Evolutionary conservation across 2,329 filamentous ascomycete genomes (phyloP), one percentile per base, ranked within the genome.

Genomic region (Cladophialophora immunda): DNA sequence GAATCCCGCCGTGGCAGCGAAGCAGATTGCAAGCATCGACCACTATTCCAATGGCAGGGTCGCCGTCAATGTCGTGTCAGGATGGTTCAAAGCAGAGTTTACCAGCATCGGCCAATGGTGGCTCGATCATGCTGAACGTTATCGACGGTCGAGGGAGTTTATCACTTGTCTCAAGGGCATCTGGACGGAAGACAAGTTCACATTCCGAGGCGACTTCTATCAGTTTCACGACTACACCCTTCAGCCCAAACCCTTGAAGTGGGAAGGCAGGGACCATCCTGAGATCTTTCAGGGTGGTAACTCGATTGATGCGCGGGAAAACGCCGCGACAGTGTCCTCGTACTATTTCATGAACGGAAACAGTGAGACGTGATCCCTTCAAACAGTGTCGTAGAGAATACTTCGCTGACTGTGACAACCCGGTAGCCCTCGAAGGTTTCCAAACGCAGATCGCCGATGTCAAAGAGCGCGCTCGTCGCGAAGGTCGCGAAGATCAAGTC

Each of bases 261-360:
- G 76, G 29, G 78, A 78, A n/a, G 76, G 79, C 59, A 78, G 82
- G 22, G 82, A 82, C 3, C 80, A 84, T 64, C 83, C 84, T 0
- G 80, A 84, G 65, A 85, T 85, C 61, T 85, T 85, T 74, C 84
- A 85, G 71, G 83, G 83, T 11, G 83, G 84, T 2, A 86, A 85
- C 71, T 81, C 79, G 30, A 79, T 83, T 58, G 83, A 85, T 67
- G 83, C 84, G 0, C 76, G 82, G 6, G 79, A 81, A 30, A 85
- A 85, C 61, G 83, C 81, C 0, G 82, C 81, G 0, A 73, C 78
- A 25, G 83, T 81, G 2, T 80, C 77, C 2, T 83, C 85, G 65
- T 85, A 82, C 75, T 86, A 85, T 70, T 86, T 85, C 71, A 85
- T 85, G 83, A 86, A 85, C 70, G 83, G 83, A n/a, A 85, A 85